Base-by-base conservation (phyloP, 768 basidiomycete genomes). In the Neoboletus magnificus region DNA sequence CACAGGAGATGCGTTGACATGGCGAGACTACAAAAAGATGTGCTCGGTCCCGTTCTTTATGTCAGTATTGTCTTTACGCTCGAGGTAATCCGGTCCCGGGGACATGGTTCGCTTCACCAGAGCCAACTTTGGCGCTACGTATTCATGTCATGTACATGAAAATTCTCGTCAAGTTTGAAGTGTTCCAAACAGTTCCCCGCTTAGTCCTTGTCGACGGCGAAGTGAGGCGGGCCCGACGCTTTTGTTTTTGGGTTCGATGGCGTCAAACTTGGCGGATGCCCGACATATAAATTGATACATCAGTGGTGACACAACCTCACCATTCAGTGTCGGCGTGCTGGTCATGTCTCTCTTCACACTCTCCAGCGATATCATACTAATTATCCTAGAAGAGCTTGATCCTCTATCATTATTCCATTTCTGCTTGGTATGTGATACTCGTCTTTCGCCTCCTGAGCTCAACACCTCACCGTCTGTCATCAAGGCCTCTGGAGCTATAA, bases 261-360 rank as follows among this genome's bases (percentile, higher is more conserved):
- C 54, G 59, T 59, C 65, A 62, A 11, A 63, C 57, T 58, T 61
- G 61, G 56, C 57, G 50, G 55, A 48, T 48, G 52, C 60, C 57
- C 61, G 66, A 68, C 64, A 43, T 71, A 71, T 71, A 71, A 73
- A 71, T 64, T 61, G 37, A 29, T 45, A 30, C 48, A 40, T 40
- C 41, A 37, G 48, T 49, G 42, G 49, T 41, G 47, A 51, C 39
- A 51, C 48, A 39, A 50, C 32, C 54, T 61, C 53, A 64, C 54
- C 55, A 59, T 48, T 59, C 45, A 60, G 61, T 58, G 54, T 63
- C 62, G 63, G 65, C 66, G 71, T 71, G 71, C 71, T 66, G 62
- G 71, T 63, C 71, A 71, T 71, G 70, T 63, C 71, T 47, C 55
- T 71, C 64, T 70, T 71, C 58, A 60, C 48, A n/a, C 71, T 71